Base-by-base conservation (phyloP, 495 filamentous ascomycete species). In the Penicillium riverlandense region DNA sequence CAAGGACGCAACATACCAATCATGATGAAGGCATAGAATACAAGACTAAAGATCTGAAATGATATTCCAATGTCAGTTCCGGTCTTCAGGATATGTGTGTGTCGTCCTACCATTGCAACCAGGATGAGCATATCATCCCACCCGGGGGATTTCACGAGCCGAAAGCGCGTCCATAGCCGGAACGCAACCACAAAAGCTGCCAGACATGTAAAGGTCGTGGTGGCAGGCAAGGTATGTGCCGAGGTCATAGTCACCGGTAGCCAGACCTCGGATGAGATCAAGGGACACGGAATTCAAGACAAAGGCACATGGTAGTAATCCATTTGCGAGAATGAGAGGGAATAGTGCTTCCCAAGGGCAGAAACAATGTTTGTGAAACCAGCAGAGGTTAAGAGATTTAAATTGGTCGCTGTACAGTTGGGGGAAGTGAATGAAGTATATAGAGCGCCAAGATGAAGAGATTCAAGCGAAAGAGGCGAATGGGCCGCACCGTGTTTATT, bases 61-160 rank as follows among this genome's bases (percentile, higher is more conserved):
- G 9, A 34, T 12, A 34, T 6, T 9, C 10, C 9, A 4, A 11
- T 11, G 32, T 11, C 9, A 34, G 32, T 34, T 34, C n/a, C 32
- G 9, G 9, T 34, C 32, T 5, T 5, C 7, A 37, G 11, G 9
- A 28, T 22, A 29, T 41, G 1, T 4, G 6, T 11, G 16, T 2
- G 4, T 11, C 6, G n/a, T 44, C 53, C 35, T 66, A 70, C 61
- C 63, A 64, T 44, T 15, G 65, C 53, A 12, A 40, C 7, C 2
- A 47, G 13, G 35, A 72, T 53, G 11, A 65, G 22, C 38, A 60
- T 37, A 43, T 72, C 69, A 50, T 72, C 69, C 46, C 53, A 52
- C 7, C 64, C 66, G 9, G 61, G 53, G 7, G 47, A 55, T 39
- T 57, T 58, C n/a, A 66, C 41, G 10, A 68, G 27, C n/a, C 45